A percentile compares a stretch with the other conserved stretches of the same genome.
Evolutionary conservation across 768 basidiomycete genomes (phyloP).

Genomic region (Boletus sp.): DNA sequence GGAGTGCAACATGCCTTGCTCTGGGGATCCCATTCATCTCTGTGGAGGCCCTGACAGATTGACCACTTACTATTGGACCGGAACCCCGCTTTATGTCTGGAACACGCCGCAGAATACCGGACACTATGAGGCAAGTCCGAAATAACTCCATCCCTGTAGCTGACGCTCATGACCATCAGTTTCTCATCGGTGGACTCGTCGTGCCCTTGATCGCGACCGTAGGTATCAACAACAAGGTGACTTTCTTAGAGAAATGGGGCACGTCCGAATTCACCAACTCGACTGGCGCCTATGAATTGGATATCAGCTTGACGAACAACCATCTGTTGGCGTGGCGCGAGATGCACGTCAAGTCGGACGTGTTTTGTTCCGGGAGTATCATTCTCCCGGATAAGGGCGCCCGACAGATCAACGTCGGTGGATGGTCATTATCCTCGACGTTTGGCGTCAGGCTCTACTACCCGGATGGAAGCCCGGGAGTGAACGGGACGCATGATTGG

Average conservation of each 20-base stretch:
- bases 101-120: constrained; percentile 63
- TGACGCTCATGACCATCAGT: constrained; percentile 28
- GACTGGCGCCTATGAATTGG: constrained; percentile 79
- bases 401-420: constrained; percentile 30
- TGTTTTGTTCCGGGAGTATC: constrained; percentile 75
- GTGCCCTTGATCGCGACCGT: constrained; percentile 74
- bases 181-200: constrained; percentile 56
- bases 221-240: constrained; percentile 79
- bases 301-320: constrained; percentile 51
- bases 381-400: constrained; percentile 74
- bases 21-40: constrained; percentile 66
- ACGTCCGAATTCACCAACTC: constrained; percentile 62
- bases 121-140: constrained; percentile 57
- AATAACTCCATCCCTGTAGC: background rate
- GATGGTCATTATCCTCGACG: constrained; percentile 69
- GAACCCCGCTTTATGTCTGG: constrained; percentile 55
- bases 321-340: constrained; percentile 59
- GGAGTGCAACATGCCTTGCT: constrained; percentile 52
- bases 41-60: constrained; percentile 62
- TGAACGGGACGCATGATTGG: constrained; percentile 78
- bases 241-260: constrained; percentile 73
- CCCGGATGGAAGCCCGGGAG: constrained; percentile 64
- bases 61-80: constrained; percentile 54
- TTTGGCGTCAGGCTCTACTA: constrained; percentile 72
- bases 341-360: constrained; percentile 76